A percentile compares a stretch with the other conserved stretches of the same genome.
phyloP scores from a whole-genome alignment of 495 filamentous ascomycete species.

The Podospora pseudocomata region DNA sequence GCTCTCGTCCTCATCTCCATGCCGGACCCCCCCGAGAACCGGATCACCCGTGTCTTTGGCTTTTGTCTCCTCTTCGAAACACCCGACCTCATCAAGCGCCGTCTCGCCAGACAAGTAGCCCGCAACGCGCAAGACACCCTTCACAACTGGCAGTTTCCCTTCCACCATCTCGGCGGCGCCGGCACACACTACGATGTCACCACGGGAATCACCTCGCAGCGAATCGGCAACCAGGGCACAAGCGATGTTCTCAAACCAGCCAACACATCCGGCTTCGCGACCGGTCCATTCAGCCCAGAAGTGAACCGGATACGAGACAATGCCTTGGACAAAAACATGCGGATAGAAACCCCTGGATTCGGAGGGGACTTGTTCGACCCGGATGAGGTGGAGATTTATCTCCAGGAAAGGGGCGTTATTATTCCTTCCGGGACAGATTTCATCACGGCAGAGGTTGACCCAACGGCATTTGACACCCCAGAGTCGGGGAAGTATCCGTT shows the following conservation, averaged over 20 bases:
- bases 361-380: constrained; percentile 72
- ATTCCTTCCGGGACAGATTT: constrained; percentile 52
- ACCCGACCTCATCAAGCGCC: constrained; percentile 44
- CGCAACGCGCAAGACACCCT: constrained; percentile 47
- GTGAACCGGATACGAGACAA: constrained; percentile 25
- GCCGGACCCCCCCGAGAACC: constrained; percentile 46
- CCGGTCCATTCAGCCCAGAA: constrained; percentile 38
- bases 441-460: constrained; percentile 49
- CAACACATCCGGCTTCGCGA: constrained; percentile 37
- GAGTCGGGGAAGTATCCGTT: constrained; percentile 1
- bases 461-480: constrained; percentile 29
- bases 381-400: constrained; percentile 67
- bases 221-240: constrained; percentile 34
- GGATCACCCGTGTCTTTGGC: constrained; percentile 58
- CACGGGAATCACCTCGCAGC: constrained; percentile 15
- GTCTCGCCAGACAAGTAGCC: constrained; percentile 43
- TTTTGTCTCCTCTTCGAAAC: constrained; percentile 59
- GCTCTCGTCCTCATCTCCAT: constrained; percentile 58
- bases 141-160: constrained; percentile 58
- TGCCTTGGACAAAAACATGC: constrained; percentile 39
- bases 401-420: constrained; percentile 55
- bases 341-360: constrained; percentile 46
- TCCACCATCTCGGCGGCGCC: constrained; percentile 63
- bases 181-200: constrained; percentile 58
- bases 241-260: constrained; percentile 33